Evolutionary conservation across 192 early-diverging fungal species (phyloP), one percentile per base, ranked within the genome.

Genomic region (Coemansia sp.): DNA sequence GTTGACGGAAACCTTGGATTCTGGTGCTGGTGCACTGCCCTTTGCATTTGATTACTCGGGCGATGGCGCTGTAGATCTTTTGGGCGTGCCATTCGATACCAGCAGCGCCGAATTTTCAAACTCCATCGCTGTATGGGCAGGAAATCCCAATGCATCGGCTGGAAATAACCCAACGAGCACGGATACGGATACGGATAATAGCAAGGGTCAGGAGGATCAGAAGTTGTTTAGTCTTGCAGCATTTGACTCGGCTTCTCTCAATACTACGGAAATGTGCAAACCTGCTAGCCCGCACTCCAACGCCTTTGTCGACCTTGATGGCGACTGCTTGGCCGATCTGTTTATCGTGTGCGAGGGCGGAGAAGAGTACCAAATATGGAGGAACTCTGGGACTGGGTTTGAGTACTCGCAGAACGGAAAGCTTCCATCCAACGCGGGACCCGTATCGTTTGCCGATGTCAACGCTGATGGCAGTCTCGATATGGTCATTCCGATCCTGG

Each of bases 401-500:
- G 67, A 71, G 33, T 87, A 91, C 61, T 83, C 82, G n/a, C 72
- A 80, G 53, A 70, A 74, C 7, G 83, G 88, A 4, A 65, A 79
- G 29, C 72, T 95, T 37, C 93, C 92, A 8, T 59, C 71, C 0
- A 82, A 82, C 9, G 74, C 87, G 35, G 95, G 94, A 3, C 90
- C 85, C 29, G 83, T 98, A 31, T 85, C 90, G 3, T 96, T 98
- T 84, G 92, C 92, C 21, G 95, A 98, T 63, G 91, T 97, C 86
- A 92, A 95, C 81, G 92, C 87, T n/a, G 92, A 94, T 79, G 94
- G 94, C 26, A 87, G 92, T 15, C 76, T 94, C 30, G 94, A 96
- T 71, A 84, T 94, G 64, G 82, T 96, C 4, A 89, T 94, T 33
- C 85, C 89, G 9, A 84, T 89, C 0, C 88, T 68, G 2, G 66